Evolutionary conservation across 148 eudicot genomes (phyloP), one percentile per base, ranked within the genome.

Genomic region (Agrostemma githago): DNA sequence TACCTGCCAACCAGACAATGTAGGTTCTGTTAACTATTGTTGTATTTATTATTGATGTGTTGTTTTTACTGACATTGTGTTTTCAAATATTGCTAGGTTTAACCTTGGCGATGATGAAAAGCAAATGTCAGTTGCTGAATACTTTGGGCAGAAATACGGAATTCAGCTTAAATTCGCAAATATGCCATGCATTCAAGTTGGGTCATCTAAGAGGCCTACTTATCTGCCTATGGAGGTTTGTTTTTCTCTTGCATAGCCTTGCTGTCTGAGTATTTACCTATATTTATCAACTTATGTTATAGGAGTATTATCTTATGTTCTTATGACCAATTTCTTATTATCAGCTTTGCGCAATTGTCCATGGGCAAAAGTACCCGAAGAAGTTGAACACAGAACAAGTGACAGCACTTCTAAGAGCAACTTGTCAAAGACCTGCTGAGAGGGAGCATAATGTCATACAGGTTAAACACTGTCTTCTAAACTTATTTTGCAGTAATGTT

Each of bases 211-310:
- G 70, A 90, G 73, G 73, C 83, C 93, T 67, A 79, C 74, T 0
- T 83, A 83, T 76, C 44, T 95, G 17, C 99, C 99, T 0, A 86
- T 92, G 94, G 99, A 95, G 99, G 99, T 94, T 71, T 62, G 11
- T 43, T 73, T 53, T 69, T 70, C 37, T 51, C 8, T 14, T 64
- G 57, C 37, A 6, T 16, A 51, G 4, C 19, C 7, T 42, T 5
- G 5, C 53, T 15, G 26, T 20, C 6, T 8, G 6, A 40, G 40
- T 11, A 15, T 1, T 46, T 5, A 3, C 39, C 17, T 19, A 46
- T 44, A 1, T 53, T 17, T 62, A 3, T 63, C 20, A 51, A 2
- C 38, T 40, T 53, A 64, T 16, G 11, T 5, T n/a, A 14, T 42
- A 7, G 12, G 40, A 7, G 12, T 14, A 16, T 16, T 38, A 11